Evolutionary conservation across 768 basidiomycete species (phyloP), one percentile per base, ranked within the genome.

Genomic region (Lentinula guzmanii): DNA sequence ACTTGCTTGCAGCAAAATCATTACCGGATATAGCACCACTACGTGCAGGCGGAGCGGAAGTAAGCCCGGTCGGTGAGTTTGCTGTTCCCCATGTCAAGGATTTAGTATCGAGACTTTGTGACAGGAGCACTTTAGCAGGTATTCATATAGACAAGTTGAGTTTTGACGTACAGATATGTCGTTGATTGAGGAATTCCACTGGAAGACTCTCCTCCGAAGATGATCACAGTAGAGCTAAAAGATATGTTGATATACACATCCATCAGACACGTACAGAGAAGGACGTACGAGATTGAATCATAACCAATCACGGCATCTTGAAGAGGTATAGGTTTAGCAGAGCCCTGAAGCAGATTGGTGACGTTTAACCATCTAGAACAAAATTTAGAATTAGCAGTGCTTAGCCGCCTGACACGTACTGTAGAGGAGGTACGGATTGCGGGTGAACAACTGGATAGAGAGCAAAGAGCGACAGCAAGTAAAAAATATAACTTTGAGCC

Each of bases 1-100:
- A 90, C 90, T 92, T 89, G 87, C 87, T 93, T 10, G 90, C 89
- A 50, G 90, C 91, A 64, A 82, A 82, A 75, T 93, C 91, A 21
- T 76, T 74, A 5, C 89, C 91, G 46, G 81, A 75, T 43, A 91
- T 67, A 33, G 87, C 84, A 43, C 82, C 81, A 71, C 83, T 86
- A 69, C 89, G 79, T 33, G 87, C 79, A 13, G 87, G 76, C 7
- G 91, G 91, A 6, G 71, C 71, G 0, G 68, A 67, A 24, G 69
- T 63, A 6, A 87, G 79, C 70, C 74, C 78, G 11, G 72, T 8
- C 21, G 86, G 83, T 24, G 87, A 81, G 2, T 68, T 66, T 5
- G 89, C 88, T 10, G 67, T 70, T 10, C 78, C 76, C 91, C 91
- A 93, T 7, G 74, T 73, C 48, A 89, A 74, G 37, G 79, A 75